phyloP scores from a whole-genome alignment of 352 stramenopile species.

The Phytopythium vexans region DNA sequence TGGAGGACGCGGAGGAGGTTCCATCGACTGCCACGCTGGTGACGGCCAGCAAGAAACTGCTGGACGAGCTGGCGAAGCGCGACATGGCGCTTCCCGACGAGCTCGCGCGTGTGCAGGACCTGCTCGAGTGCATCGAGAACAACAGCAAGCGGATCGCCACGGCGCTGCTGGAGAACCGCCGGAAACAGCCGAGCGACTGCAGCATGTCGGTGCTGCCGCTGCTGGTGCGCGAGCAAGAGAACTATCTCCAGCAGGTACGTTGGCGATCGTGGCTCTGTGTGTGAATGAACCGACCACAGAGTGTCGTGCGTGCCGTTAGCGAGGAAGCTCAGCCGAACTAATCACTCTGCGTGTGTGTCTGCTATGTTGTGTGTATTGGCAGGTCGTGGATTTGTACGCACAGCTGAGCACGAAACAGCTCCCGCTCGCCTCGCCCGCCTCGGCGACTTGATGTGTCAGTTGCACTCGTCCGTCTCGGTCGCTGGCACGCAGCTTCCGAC shows the following conservation, averaged over 20 bases:
- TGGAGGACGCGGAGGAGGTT: slow-evolving; percentile 5
- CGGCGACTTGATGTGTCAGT: no score
- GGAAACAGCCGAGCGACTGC: slow-evolving; percentile 9
- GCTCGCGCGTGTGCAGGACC: slow-evolving; percentile 50
- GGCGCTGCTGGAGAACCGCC: slow-evolving; percentile 39
- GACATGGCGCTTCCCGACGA: slow-evolving; percentile 33
- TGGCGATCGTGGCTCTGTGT: not conserved
- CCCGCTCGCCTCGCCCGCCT: not conserved
- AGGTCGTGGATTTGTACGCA: slow-evolving; percentile 39
- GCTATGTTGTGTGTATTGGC: not conserved
- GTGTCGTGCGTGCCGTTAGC: not conserved
- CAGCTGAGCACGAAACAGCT: slow-evolving; percentile 34
- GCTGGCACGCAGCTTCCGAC: no score
- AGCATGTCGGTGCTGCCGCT: slow-evolving; percentile 20
- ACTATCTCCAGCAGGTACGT: slow-evolving; percentile 34
- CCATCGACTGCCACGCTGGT: slow-evolving; percentile 16
- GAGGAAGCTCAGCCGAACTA: not conserved
- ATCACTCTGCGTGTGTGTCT: no score
- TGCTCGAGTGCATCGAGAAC: slow-evolving; percentile 63
- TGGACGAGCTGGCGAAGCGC: slow-evolving; percentile 28
- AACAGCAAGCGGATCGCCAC: slow-evolving; percentile 70
- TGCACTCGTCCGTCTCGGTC: no score
- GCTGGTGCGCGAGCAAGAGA: slow-evolving; percentile 60
- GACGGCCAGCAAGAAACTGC: slow-evolving; percentile 23
- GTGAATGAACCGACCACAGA: not conserved